phyloP scores from a whole-genome alignment of 768 basidiomycete genomes.

The Russula sp. region DNA sequence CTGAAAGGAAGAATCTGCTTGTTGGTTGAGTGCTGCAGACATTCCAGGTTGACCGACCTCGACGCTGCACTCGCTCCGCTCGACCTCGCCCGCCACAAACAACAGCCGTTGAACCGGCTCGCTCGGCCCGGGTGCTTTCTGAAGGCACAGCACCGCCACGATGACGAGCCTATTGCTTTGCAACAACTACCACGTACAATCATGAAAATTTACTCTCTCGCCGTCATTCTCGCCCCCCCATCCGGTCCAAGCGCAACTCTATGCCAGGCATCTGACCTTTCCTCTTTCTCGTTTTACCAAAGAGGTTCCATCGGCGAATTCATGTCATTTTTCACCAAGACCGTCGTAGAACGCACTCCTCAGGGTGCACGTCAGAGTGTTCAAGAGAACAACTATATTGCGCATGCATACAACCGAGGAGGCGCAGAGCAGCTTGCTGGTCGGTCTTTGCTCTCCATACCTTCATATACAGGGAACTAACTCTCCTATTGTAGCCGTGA shows the following conservation, averaged over 20 bases:
- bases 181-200: slow-evolving; percentile 6
- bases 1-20: slow-evolving; percentile 16
- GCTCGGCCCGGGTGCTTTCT: neutral
- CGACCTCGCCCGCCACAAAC: neutral
- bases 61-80: no score
- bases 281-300: slow-evolving; percentile 93
- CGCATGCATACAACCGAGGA: slow-evolving; percentile 89
- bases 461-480: slow-evolving; percentile 12
- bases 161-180: no score
- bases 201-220: slow-evolving; percentile 87
- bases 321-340: slow-evolving; percentile 89
- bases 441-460: slow-evolving; percentile 30
- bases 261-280: slow-evolving; percentile 67
- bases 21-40: slow-evolving; percentile 18
- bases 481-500: slow-evolving; percentile 50
- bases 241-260: slow-evolving; percentile 59
- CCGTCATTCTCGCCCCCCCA: slow-evolving; percentile 61
- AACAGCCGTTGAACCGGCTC: neutral
- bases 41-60: neutral
- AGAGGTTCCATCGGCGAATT: slow-evolving; percentile 83
- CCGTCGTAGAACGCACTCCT: slow-evolving; percentile 80
- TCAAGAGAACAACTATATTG: slow-evolving; percentile 88
- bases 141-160: neutral
- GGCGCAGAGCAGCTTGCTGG: slow-evolving; percentile 82
- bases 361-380: slow-evolving; percentile 89